phyloP scores from a whole-genome alignment of 2,329 filamentous ascomycete genomes.

The Aspergillus novoparasiticus region DNA sequence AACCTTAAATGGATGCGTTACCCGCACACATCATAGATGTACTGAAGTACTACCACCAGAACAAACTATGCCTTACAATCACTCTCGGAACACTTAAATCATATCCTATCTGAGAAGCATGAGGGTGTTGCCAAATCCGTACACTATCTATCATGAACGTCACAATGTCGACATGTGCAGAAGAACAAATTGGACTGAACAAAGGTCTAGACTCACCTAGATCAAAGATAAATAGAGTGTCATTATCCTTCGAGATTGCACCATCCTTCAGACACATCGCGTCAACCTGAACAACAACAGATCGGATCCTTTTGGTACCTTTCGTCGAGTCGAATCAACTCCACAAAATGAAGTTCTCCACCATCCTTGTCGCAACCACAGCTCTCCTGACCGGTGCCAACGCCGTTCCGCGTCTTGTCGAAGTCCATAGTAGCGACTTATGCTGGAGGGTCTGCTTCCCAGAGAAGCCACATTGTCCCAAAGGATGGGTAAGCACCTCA shows the following conservation, averaged over 20 bases:
- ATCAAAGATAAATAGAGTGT: neutral
- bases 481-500: neutral
- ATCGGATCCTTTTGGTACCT: neutral
- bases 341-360: neutral
- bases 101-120: too few species aligned
- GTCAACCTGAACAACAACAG: neutral
- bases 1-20: too few species aligned
- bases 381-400: neutral
- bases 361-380: neutral
- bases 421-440: rapidly evolving
- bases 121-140: neutral
- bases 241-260: neutral
- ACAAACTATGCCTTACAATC: too few species aligned
- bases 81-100: too few species aligned
- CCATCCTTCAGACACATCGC: neutral
- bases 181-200: neutral
- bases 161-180: neutral
- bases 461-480: neutral
- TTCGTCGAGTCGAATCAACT: neutral
- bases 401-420: neutral
- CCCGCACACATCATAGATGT: too few species aligned
- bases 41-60: too few species aligned
- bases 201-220: neutral
- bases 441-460: neutral
- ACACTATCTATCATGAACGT: neutral